A percentile compares a stretch with the other conserved stretches of the same genome.
Conservation (phyloP, 2,329 filamentous ascomycete genomes). For the Beauveria varroae region DNA sequence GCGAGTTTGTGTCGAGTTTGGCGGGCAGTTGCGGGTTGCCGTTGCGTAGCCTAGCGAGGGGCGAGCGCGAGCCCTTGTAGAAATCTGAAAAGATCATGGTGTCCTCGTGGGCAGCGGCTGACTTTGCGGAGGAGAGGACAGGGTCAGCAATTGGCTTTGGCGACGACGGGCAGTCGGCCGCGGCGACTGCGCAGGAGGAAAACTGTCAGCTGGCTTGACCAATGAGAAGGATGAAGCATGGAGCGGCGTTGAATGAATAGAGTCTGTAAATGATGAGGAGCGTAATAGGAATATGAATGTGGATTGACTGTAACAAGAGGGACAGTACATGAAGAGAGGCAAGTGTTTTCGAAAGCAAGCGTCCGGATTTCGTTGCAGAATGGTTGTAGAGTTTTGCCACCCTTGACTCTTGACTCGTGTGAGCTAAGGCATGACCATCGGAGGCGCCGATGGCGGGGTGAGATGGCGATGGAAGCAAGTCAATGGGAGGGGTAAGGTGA, state of each 20-base stretch:
- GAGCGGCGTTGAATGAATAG: not conserved
- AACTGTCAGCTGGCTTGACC: not conserved
- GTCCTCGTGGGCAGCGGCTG: not conserved
- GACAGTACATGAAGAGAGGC: not conserved
- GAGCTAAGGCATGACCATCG: conserved; percentile 8
- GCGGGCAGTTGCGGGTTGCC: conserved; percentile 23
- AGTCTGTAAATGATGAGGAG: not conserved
- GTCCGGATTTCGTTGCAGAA: not conserved
- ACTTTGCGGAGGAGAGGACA: not conserved
- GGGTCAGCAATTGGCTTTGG: not conserved
- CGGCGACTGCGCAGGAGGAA: not conserved
- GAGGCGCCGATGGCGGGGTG: conserved; percentile 6
- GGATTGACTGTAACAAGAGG: not conserved
- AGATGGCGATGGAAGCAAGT: not conserved
- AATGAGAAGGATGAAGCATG: not conserved
- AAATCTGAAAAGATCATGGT: conserved; percentile 53
- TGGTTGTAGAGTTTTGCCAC: conserved; percentile 8
- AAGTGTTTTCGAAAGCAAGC: not conserved
- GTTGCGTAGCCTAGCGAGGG: conserved; percentile 44
- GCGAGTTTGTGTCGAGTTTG: conserved; percentile 21
- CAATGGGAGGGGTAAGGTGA: not conserved
- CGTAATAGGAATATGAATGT: not conserved
- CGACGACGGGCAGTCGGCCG: not conserved
- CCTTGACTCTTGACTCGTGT: conserved; percentile 12
- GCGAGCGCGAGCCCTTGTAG: conserved; percentile 48